Evolutionary conservation across 2,329 filamentous ascomycete species (phyloP).

Genomic region (Pleoardoris graminearum): DNA sequence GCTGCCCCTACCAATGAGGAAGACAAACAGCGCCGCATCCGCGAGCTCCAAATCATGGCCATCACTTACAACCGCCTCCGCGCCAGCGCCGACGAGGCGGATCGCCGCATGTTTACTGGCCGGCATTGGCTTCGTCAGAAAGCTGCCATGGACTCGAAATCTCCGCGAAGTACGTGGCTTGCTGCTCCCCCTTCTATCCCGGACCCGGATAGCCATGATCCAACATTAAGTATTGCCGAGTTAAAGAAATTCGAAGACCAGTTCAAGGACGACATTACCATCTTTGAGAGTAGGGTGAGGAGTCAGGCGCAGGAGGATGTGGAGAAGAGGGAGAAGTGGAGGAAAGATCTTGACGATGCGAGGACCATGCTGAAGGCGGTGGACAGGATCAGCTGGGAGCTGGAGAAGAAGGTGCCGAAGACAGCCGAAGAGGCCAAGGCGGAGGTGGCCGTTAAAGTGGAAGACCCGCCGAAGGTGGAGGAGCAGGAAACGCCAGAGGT

Average conservation of each 20-base stretch:
- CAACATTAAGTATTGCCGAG: conserved; percentile 23
- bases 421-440: no score
- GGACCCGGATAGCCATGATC: conserved; percentile 17
- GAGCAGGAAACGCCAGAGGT: no score
- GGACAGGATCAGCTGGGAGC: conserved; percentile 20
- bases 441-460: no score
- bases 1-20: conserved; percentile 13
- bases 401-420: conserved; percentile 17
- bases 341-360: conserved; percentile 28
- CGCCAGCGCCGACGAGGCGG: conserved; percentile 20
- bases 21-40: conserved; percentile 19
- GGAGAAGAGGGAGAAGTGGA: conserved; percentile 22
- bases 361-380: conserved; percentile 22
- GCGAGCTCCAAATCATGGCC: conserved; percentile 27
- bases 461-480: no score
- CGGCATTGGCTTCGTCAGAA: conserved; percentile 26
- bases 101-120: conserved; percentile 22
- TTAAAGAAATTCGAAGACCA: conserved; percentile 21
- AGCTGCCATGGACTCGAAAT: conserved; percentile 15
- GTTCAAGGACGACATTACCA: conserved; percentile 21
- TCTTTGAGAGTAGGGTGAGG: conserved; percentile 20
- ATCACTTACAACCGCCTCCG: conserved; percentile 23
- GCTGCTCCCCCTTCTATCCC: conserved; percentile 5
- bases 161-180: conserved; percentile 17
- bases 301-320: conserved; percentile 7